Conservation (phyloP, 192 early-diverging fungal genomes). For the Entomortierella lignicola region DNA sequence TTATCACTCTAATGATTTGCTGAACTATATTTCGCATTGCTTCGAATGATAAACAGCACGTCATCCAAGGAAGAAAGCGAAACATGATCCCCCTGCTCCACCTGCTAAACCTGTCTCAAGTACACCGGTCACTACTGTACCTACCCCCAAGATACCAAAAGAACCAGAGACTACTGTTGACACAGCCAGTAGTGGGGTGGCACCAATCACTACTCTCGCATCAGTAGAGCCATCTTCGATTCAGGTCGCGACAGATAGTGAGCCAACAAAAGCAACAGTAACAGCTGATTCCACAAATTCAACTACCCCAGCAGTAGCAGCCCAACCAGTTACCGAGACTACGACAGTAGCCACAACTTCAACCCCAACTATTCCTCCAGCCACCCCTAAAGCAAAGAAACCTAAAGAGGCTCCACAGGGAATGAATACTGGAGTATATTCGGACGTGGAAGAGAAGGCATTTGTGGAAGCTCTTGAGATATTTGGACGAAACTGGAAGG, state of each 20-base stretch:
- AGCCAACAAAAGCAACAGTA: background rate
- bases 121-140: no score
- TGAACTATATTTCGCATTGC: background rate
- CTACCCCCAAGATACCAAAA: background rate
- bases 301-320: background rate
- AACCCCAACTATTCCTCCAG: constrained; percentile 36
- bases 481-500: constrained; percentile 86
- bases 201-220: background rate
- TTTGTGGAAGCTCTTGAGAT: constrained; percentile 85
- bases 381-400: constrained; percentile 54
- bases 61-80: constrained; percentile 18
- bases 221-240: constrained; percentile 11
- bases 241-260: background rate
- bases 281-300: constrained; percentile 6
- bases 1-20: background rate
- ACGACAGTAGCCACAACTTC: background rate
- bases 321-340: background rate
- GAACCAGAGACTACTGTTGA: constrained; percentile 13
- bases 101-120: background rate
- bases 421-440: constrained; percentile 80
- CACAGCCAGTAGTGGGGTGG: background rate
- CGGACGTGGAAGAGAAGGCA: constrained; percentile 75
- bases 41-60: background rate
- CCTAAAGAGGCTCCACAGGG: constrained; percentile 59
- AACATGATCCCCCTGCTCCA: constrained; percentile 5